phyloP scores from a whole-genome alignment of 2,329 filamentous ascomycete species.

The Myriangium duriaei region DNA sequence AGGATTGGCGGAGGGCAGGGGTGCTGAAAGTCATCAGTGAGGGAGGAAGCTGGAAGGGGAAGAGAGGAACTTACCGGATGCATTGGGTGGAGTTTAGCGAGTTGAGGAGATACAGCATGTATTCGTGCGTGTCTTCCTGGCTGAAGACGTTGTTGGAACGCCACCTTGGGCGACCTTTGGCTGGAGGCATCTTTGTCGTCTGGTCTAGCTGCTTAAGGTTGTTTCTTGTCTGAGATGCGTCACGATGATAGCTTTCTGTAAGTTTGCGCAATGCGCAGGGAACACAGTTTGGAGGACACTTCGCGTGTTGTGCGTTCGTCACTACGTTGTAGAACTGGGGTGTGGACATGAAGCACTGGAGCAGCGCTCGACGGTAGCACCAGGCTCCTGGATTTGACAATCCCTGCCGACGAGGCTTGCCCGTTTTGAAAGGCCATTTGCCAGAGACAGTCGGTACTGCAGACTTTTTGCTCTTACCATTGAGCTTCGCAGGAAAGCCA shows the following conservation, averaged over 20 bases:
- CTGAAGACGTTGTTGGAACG: constrained; percentile 2
- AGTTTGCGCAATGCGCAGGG: constrained; percentile 11
- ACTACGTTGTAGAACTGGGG: constrained; percentile 14
- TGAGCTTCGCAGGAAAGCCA: too few relatives aligned
- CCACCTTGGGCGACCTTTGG: not conserved
- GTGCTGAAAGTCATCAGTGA: not conserved
- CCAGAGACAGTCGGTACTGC: constrained; percentile 2
- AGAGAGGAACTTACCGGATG: constrained; percentile 3
- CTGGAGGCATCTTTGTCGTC: not conserved
- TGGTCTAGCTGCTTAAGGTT: constrained; percentile 10
- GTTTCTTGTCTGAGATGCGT: not conserved
- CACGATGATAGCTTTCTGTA: constrained; percentile 7
- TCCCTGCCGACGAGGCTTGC: constrained; percentile 10
- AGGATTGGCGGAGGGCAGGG: constrained; percentile 5
- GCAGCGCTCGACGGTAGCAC: constrained; percentile 15
- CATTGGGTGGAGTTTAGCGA: constrained; percentile 9
- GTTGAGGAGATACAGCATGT: constrained; percentile 10
- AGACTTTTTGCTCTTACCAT: too few relatives aligned
- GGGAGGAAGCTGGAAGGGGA: too few relatives aligned
- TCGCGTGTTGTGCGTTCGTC: constrained; percentile 8
- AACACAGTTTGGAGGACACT: constrained; percentile 10
- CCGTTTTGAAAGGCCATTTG: constrained; percentile 10
- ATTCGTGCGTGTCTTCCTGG: constrained; percentile 13
- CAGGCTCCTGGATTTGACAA: constrained; percentile 12
- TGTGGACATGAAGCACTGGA: constrained; percentile 12